Percentiles rank a stretch among this genome's conserved stretches.
Evolutionary conservation across 441 rosid species (phyloP).

Genomic region (Jatropha multifida): DNA sequence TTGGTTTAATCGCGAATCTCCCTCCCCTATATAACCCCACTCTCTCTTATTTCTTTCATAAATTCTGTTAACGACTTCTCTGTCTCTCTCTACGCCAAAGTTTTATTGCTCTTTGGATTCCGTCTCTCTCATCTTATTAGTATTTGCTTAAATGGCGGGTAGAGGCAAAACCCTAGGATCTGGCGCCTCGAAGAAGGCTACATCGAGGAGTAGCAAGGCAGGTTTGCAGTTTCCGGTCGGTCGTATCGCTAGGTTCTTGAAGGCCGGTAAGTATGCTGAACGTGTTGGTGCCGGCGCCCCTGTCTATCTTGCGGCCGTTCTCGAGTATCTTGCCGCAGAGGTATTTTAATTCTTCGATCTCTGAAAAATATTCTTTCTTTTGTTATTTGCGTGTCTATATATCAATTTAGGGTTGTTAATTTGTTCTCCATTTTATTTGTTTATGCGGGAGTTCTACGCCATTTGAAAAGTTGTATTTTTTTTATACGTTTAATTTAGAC

Average conservation of each 20-base stretch:
- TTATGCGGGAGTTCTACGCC: background rate
- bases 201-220: slow-evolving; percentile 93
- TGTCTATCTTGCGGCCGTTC: slow-evolving; percentile 92
- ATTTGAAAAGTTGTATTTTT: background rate
- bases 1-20: slow-evolving; percentile 30
- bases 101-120: background rate
- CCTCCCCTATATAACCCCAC: slow-evolving; percentile 26
- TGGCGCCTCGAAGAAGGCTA: slow-evolving; percentile 82
- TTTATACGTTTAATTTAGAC: background rate
- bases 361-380: background rate
- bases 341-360: slow-evolving; percentile 25
- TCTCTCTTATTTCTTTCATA: background rate
- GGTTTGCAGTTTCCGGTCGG: slow-evolving; percentile 96
- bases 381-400: background rate
- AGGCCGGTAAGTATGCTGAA: slow-evolving; percentile 96
- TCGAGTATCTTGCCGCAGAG: slow-evolving; percentile 92
- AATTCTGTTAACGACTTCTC: background rate
- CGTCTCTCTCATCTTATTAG: background rate
- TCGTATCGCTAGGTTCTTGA: slow-evolving; percentile 89
- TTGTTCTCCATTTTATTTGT: background rate
- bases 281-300: slow-evolving; percentile 99
- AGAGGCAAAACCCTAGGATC: slow-evolving; percentile 91
- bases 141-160: slow-evolving; percentile 59
- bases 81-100: background rate
- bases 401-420: slow-evolving; percentile 24